Conservation (phyloP, 148 eudicot genomes). For the Pouteria glomerata region DNA sequence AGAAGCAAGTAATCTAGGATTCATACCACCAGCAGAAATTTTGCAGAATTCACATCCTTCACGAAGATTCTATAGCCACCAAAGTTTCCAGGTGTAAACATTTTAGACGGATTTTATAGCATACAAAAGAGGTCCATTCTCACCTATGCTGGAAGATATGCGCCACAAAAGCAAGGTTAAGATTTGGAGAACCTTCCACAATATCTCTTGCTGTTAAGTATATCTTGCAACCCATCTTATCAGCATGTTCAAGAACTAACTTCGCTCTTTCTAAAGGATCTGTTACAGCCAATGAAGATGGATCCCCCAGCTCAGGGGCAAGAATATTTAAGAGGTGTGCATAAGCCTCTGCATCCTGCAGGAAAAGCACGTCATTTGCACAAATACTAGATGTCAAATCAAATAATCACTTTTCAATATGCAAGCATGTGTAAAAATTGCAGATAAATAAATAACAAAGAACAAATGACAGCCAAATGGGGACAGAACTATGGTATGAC, state of each 20-base stretch:
- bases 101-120: constrained; percentile 1
- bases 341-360: constrained; percentile 97
- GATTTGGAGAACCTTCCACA: constrained; percentile 88
- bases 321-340: constrained; percentile 85
- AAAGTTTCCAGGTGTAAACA: not conserved
- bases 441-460: not conserved
- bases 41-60: not conserved
- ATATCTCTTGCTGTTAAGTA: constrained; percentile 92
- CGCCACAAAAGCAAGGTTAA: constrained; percentile 90
- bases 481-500: too few relatives aligned
- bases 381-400: constrained; percentile 25
- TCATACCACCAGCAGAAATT: not conserved
- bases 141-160: constrained; percentile 93
- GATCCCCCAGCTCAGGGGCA: constrained; percentile 87
- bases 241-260: constrained; percentile 95
- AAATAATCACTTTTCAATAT: not conserved
- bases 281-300: constrained; percentile 59
- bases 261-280: constrained; percentile 78
- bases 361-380: constrained; percentile 7
- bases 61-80: constrained; percentile 22
- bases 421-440: not conserved
- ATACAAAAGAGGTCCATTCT: constrained; percentile 11
- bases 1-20: not conserved
- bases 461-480: too few relatives aligned
- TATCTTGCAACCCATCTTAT: constrained; percentile 98